These are phyloP conservation scores for Apiospora marii DNA, from an alignment of 2,329 filamentous ascomycete species.

Conservation along the genomic window DNA sequence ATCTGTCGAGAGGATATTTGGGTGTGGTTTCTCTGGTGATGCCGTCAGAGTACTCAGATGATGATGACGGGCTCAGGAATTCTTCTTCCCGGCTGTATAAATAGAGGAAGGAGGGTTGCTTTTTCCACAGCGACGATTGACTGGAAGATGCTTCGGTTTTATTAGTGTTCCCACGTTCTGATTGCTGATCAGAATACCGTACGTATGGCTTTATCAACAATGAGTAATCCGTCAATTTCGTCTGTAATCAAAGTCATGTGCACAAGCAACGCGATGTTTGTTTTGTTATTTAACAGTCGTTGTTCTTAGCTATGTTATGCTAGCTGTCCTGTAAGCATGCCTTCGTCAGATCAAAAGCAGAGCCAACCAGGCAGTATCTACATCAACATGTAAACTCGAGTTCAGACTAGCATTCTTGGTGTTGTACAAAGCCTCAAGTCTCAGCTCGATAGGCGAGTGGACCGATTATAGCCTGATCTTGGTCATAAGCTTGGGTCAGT, in stretches of 20 bases:
- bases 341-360: neutral
- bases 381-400: constrained; percentile 3
- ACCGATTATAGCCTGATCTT: neutral
- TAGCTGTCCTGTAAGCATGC: neutral
- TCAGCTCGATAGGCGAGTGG: constrained; percentile 12
- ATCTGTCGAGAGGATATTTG: neutral
- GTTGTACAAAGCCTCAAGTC: constrained; percentile 21
- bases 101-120: constrained; percentile 9
- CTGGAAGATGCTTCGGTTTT: constrained; percentile 1
- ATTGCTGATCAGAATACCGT: neutral
- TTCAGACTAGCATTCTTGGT: neutral
- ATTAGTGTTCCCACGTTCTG: neutral
- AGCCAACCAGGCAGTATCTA: constrained; percentile 5
- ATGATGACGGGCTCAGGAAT: neutral
- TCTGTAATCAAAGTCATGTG: neutral
- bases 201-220: neutral
- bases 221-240: neutral
- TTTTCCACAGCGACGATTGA: constrained; percentile 8
- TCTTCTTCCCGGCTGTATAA: constrained; percentile 15
- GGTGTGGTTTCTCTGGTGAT: neutral
- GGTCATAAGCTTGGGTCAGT: neutral
- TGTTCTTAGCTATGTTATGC: constrained; percentile 15
- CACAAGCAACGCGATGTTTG: neutral
- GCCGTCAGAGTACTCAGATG: neutral
- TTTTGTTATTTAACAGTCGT: neutral